A percentile compares a stretch with the other conserved stretches of the same genome.
These are phyloP conservation scores for Skeletonema grethae DNA, from an alignment of 108 stramenopile species.

Conservation along the genomic window DNA sequence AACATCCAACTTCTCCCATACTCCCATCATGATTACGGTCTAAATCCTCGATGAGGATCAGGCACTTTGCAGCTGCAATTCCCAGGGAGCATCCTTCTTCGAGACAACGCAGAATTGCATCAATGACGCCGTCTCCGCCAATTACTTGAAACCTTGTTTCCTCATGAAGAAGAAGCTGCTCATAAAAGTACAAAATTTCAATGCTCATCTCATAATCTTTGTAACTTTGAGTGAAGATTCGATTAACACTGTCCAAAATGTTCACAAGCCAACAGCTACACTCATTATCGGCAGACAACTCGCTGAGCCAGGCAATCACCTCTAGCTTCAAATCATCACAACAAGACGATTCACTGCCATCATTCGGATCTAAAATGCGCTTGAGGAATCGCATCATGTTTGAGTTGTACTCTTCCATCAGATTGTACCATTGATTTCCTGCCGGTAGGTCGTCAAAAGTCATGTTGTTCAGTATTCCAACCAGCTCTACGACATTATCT, in stretches of 20 bases:
- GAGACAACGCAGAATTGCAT: constrained; percentile 24
- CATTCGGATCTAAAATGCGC: constrained; percentile 12
- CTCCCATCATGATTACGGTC: constrained; percentile 26
- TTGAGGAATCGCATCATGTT: constrained; percentile 8
- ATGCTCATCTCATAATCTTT: constrained; percentile 28
- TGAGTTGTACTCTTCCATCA: constrained; percentile 21
- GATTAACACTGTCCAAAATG: constrained; percentile 19
- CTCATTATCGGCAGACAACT: constrained; percentile 27
- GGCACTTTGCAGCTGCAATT: constrained; percentile 27
- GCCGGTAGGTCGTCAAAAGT: constrained; percentile 32
- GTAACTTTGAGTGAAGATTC: constrained; percentile 12
- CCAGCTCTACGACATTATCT: constrained; percentile 33
- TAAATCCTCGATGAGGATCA: constrained; percentile 28
- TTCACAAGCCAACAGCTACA: constrained; percentile 38
- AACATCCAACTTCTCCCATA: constrained; percentile 9
- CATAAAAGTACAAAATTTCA: constrained; percentile 30
- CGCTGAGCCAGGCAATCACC: constrained; percentile 35
- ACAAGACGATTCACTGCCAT: background rate
- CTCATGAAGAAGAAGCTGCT: constrained; percentile 27
- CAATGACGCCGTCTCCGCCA: constrained; percentile 31
- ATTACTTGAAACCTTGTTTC: constrained; percentile 35
- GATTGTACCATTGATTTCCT: constrained; percentile 38
- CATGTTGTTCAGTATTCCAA: constrained; percentile 32
- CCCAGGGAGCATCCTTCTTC: background rate
- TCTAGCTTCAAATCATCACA: constrained; percentile 37